Evolutionary conservation across 148 eudicot species (phyloP).

Genomic region (Simmondsia chinensis): DNA sequence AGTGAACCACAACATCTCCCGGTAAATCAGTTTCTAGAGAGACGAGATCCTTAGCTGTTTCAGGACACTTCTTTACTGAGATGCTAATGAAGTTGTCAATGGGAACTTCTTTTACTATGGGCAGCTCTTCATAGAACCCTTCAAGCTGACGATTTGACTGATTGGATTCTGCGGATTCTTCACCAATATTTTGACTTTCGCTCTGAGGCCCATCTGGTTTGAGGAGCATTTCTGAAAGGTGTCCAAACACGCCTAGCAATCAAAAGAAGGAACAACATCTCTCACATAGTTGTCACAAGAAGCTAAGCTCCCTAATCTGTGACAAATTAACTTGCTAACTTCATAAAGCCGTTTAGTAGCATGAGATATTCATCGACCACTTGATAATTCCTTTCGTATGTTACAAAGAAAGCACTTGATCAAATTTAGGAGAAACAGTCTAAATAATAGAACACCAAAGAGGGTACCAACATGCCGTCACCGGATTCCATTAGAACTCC

Average conservation of each 20-base stretch:
- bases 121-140: conserved; percentile 64
- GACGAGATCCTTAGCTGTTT: conserved; percentile 47
- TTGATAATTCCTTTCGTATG: no score
- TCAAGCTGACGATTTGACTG: conserved; percentile 32
- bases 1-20: conserved; percentile 73
- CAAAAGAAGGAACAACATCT: conserved; percentile 7
- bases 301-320: background rate
- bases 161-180: conserved; percentile 18
- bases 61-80: conserved; percentile 43
- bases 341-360: no score
- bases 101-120: conserved; percentile 46
- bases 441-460: no score
- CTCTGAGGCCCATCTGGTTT: conserved; percentile 31
- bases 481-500: no score
- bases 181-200: conserved; percentile 22
- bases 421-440: no score
- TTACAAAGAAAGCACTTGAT: no score
- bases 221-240: conserved; percentile 41
- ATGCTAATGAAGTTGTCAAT: conserved; percentile 40
- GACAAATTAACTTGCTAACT: background rate
- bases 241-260: conserved; percentile 44
- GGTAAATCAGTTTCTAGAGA: conserved; percentile 72
- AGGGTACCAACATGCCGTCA: no score
- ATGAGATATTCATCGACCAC: no score
- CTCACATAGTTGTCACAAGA: background rate